Evolutionary conservation across 139 green algal genomes (phyloP).

Genomic region (Chlorella sorokiniana): DNA sequence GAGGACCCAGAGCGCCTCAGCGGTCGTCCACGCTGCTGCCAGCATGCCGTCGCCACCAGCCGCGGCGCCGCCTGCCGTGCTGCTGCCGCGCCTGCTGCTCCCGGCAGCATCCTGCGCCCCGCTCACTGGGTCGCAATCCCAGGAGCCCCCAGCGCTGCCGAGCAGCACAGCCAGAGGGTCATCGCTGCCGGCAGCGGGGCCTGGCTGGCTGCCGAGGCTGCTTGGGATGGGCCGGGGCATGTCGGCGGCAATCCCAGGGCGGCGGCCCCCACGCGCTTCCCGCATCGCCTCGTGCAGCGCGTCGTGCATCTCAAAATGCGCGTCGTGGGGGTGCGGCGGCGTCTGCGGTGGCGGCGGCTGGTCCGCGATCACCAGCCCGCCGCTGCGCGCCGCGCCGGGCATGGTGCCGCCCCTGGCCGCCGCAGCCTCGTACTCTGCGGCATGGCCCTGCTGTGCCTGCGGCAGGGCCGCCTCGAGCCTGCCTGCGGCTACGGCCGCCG

Average conservation of each 20-base stretch:
- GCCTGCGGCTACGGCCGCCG: background rate
- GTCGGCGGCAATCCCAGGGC: no score
- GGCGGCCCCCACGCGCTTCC: no score
- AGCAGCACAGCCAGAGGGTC: constrained; percentile 14
- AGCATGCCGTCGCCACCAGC: background rate
- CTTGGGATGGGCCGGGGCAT: no score
- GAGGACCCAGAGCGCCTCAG: no score
- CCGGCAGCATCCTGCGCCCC: background rate
- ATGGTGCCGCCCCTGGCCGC: background rate
- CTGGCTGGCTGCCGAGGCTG: background rate
- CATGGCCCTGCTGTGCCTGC: background rate
- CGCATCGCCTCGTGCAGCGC: no score
- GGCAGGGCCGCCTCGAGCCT: background rate
- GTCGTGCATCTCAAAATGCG: no score
- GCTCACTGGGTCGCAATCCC: background rate
- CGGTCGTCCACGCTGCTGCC: background rate
- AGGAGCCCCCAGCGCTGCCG: background rate
- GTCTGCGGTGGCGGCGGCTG: no score
- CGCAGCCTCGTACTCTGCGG: constrained; percentile 13
- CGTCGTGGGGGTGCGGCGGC: no score
- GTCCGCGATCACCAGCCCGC: constrained; percentile 1
- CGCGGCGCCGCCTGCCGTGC: background rate
- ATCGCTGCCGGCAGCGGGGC: background rate
- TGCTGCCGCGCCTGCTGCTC: background rate
- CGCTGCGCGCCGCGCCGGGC: background rate